Base-by-base conservation (phyloP, 2,329 filamentous ascomycete species). In the Monilinia vaccinii-corymbosi region DNA sequence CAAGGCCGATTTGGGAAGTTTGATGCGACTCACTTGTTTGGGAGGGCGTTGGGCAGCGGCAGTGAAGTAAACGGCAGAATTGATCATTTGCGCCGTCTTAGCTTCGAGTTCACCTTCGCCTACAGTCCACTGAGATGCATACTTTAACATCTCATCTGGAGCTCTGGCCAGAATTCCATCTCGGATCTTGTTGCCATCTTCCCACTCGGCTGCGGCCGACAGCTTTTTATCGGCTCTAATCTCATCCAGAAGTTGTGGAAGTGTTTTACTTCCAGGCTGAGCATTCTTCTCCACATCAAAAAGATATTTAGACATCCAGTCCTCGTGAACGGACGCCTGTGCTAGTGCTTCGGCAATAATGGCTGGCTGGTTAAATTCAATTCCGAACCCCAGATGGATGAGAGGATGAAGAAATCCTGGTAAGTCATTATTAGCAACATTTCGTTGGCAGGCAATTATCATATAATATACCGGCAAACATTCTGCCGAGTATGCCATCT, bases 361-460 rank as follows among this genome's bases (percentile, higher is more conserved):
- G 42, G 88, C 88, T 2, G 89, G 89, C 70, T 96, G 90, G 11
- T 80, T 72, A 76, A 91, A 96, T 71, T 96, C 91, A 40, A 96
- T 71, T 5, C 88, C 91, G 70, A 91, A 96, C 52, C 91, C 88
- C 23, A 96, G 79, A 70, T 96, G 90, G 63, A 96, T 92, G 18
- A 94, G 75, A 2, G 91, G 90, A 69, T 96, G 90, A 2, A 91
- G 67, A 63, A 93, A 80, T 0, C 88, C 85, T 81, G 65, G 40
- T 25, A 23, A 45, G 42, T 50, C 25, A 28, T 28, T 6, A 10
- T 51, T n/a, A 61, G 23, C 14, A 34, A 23, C 4, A 16, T 23
- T 11, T 21, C 16, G n/a, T 28, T 31, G 5, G 21, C 18, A 28
- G 25, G n/a, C 23, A 11, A 25, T 14, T 16, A 25, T 16, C 46